These are phyloP conservation scores for Brassica juncea DNA, from an alignment of 345 rosid genomes.

Conservation along the genomic window DNA sequence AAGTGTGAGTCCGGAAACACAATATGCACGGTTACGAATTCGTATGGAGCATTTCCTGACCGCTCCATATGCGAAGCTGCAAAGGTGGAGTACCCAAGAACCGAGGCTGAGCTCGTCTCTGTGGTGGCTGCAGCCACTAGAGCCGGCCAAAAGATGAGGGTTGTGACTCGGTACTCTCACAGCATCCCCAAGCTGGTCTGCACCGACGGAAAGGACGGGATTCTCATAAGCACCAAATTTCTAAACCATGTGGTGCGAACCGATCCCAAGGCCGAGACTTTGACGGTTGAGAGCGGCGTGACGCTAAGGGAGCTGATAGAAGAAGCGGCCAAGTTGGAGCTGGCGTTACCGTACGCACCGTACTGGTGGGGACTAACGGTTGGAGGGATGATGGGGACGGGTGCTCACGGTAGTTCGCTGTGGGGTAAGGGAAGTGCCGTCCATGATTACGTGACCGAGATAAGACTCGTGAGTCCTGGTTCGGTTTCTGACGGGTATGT, in stretches of 20 bases:
- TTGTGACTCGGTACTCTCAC: slow-evolving; percentile 61
- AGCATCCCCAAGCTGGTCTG: slow-evolving; percentile 79
- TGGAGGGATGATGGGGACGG: slow-evolving; percentile 75
- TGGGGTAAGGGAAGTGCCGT: slow-evolving; percentile 72
- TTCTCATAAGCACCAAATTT: slow-evolving; percentile 71
- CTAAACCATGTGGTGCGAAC: slow-evolving; percentile 43
- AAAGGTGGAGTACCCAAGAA: slow-evolving; percentile 57
- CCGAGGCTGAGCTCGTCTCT: slow-evolving; percentile 58
- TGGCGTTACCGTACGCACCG: slow-evolving; percentile 75
- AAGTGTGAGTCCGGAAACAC: slow-evolving; percentile 48
- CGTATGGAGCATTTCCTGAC: slow-evolving; percentile 74
- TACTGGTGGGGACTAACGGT: slow-evolving; percentile 92
- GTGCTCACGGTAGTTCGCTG: slow-evolving; percentile 85
- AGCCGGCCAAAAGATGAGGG: slow-evolving; percentile 61
- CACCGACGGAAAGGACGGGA: slow-evolving; percentile 58
- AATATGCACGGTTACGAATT: slow-evolving; percentile 68
- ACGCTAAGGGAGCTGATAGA: slow-evolving; percentile 61
- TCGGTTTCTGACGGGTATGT: slow-evolving; percentile 1
- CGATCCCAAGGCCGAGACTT: slow-evolving; percentile 43
- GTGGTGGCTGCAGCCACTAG: slow-evolving; percentile 58
- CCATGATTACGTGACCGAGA: not conserved
- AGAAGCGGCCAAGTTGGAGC: slow-evolving; percentile 58
- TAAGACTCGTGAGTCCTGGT: not conserved
- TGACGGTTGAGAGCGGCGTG: slow-evolving; percentile 70
- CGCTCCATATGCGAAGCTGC: slow-evolving; percentile 59